Base-by-base conservation (phyloP, 129 eudicot genomes). In the Arctium lappa region DNA sequence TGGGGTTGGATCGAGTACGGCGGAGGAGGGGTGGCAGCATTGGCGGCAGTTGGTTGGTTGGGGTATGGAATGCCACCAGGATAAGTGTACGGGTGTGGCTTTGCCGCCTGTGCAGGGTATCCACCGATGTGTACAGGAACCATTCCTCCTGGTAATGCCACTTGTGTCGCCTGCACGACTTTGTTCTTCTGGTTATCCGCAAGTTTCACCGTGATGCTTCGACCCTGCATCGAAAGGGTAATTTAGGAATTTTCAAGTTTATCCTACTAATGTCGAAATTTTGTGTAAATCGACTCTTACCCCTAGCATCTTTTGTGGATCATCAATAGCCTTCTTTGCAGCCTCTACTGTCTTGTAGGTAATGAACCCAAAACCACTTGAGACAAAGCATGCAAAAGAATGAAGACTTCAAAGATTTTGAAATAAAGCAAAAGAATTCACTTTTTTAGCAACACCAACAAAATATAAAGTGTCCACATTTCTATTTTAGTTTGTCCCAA, bases 321-420 rank as follows among this genome's bases (percentile, higher is more conserved):
- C 92, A 73, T 90, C 97, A 22, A 92, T 83, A 42, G 97, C 97
- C 76, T 84, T 92, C 83, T 90, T 92, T 40, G 97, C 89, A 73
- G 89, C 92, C 88, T 88, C 94, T 29, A 87, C 85, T 18, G 90
- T 90, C 83, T 88, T 92, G 86, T 85, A 92, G n/a, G 97, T 92
- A 40, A 92, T 85, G 85, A 92, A 92, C 39, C 97, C 97, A 53
- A 92, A 92, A 63, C 97, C 94, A 81, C 97, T 92, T 53, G 71
- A 86, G 11, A 84, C 34, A n/a, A 78, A 27, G 30, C 75, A 80
- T 29, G 70, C 53, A 79, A 48, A 82, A 12, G 74, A 48, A 74
- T 31, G 22, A 71, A 56, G 13, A 56, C 68, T 48, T 56, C 5
- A 46, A 69, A 68, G 56, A 73, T 60, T 13, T 76, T 83, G 56